These are phyloP conservation scores for Chamaecyparis obtusa DNA, from an alignment of 75 land plant species.

Conservation along the genomic window DNA sequence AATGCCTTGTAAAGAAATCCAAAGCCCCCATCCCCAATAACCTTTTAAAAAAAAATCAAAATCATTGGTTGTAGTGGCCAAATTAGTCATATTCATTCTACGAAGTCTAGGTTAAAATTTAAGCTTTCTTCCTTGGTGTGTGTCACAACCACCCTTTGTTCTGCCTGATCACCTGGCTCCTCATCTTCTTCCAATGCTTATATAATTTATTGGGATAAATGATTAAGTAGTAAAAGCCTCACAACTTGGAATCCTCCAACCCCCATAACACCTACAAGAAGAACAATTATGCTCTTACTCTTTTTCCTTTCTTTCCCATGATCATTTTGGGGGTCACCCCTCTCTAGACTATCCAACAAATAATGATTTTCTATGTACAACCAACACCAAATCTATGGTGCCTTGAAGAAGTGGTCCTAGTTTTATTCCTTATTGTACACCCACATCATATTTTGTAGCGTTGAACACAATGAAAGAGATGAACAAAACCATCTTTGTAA, in stretches of 20 bases:
- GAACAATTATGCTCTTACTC: background rate
- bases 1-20: conserved; percentile 70
- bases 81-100: conserved; percentile 45
- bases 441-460: background rate
- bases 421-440: background rate
- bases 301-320: background rate
- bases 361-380: background rate
- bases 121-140: conserved; percentile 16
- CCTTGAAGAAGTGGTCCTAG: no score
- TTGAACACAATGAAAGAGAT: background rate
- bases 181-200: background rate
- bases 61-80: conserved; percentile 49
- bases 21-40: conserved; percentile 77
- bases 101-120: conserved; percentile 27
- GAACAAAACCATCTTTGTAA: background rate
- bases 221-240: background rate
- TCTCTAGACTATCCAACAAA: background rate
- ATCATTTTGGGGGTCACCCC: background rate
- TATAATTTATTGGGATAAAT: background rate
- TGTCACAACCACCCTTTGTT: background rate
- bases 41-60: conserved; percentile 41
- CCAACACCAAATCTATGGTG: background rate
- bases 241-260: conserved; percentile 2
- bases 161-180: background rate
- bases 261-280: background rate